Conservation (phyloP, 371 early-diverging fungal species). For the Sporodiniella umbellata region DNA sequence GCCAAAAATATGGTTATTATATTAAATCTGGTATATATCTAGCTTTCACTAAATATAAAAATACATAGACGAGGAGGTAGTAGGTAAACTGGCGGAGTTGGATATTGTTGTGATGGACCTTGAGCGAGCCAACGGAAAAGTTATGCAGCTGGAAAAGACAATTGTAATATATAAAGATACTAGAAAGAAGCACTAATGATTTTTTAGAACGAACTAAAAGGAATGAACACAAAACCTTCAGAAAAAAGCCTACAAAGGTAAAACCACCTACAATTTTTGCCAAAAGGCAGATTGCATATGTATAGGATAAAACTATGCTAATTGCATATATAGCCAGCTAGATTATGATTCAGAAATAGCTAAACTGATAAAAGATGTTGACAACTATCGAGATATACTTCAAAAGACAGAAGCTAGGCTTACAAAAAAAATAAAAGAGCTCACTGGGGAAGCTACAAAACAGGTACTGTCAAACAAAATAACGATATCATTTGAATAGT, state of each 20-base stretch:
- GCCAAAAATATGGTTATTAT: constrained; percentile 64
- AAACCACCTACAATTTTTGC: not conserved
- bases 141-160: constrained; percentile 69
- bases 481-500: not conserved
- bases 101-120: constrained; percentile 84
- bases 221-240: constrained; percentile 36
- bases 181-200: not conserved
- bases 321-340: not conserved
- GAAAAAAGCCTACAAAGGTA: constrained; percentile 21
- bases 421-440: constrained; percentile 48
- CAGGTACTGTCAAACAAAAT: constrained; percentile 16
- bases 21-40: too few species aligned
- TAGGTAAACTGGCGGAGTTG: constrained; percentile 81
- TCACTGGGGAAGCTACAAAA: constrained; percentile 42
- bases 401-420: constrained; percentile 45
- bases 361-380: constrained; percentile 52
- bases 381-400: constrained; percentile 44
- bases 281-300: not conserved
- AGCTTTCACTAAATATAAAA: not conserved
- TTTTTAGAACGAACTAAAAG: constrained; percentile 40
- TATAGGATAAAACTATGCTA: constrained; percentile 15
- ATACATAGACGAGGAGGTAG: constrained; percentile 71
- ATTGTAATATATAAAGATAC: constrained; percentile 37
- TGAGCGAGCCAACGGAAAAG: constrained; percentile 74
- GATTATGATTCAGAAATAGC: constrained; percentile 44